These are phyloP conservation scores for Citropsis articulata DNA, from an alignment of 345 rosid genomes.

Conservation along the genomic window DNA sequence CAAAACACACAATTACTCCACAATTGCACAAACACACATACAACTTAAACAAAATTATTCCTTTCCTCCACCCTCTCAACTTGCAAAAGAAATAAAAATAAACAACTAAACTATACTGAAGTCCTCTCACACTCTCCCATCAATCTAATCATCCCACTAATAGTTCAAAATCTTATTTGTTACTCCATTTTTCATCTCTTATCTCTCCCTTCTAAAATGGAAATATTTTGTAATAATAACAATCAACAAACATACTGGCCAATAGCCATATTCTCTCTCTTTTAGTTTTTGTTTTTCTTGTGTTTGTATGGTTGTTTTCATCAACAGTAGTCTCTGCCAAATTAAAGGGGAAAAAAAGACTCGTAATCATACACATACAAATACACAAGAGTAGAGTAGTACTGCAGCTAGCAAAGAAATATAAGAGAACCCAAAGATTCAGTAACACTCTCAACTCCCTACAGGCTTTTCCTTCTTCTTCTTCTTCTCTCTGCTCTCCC, in stretches of 20 bases:
- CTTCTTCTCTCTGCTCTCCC: background rate
- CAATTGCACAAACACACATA: slow-evolving; percentile 11
- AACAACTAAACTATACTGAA: background rate
- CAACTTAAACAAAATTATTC: background rate
- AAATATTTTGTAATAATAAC: slow-evolving; percentile 18
- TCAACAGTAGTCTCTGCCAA: slow-evolving; percentile 20
- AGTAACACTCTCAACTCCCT: background rate
- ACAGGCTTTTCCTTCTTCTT: background rate
- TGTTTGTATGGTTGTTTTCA: slow-evolving; percentile 3
- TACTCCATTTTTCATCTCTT: slow-evolving; percentile 13
- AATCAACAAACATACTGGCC: background rate
- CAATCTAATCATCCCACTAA: slow-evolving; percentile 17
- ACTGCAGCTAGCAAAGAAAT: slow-evolving; percentile 11
- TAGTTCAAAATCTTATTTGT: slow-evolving; percentile 9
- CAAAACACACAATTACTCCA: background rate
- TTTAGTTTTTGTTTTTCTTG: background rate
- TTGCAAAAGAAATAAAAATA: slow-evolving; percentile 19
- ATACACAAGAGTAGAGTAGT: background rate
- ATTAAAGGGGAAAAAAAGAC: background rate
- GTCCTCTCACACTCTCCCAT: slow-evolving; percentile 21
- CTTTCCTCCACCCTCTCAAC: background rate
- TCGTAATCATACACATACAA: background rate
- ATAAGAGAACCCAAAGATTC: slow-evolving; percentile 10
- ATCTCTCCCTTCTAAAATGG: slow-evolving; percentile 18
- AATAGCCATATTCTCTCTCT: background rate